phyloP scores from a whole-genome alignment of 1,139 yeast species.

The Zhuliangozyma parablackwelliae region DNA sequence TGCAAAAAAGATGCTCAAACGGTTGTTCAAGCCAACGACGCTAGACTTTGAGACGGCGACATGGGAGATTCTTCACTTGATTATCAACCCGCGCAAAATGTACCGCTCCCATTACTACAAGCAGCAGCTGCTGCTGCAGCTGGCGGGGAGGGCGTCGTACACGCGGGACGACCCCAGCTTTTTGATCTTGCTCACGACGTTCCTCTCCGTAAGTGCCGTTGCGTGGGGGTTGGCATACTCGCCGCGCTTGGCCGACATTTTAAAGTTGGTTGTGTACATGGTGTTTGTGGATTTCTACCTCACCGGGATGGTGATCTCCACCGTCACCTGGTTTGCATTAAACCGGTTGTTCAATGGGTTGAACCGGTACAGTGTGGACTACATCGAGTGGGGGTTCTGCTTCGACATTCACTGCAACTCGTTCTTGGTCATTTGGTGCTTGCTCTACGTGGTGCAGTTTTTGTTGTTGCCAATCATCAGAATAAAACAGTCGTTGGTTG shows the following conservation, averaged over 20 bases:
- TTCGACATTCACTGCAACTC: conserved; percentile 92
- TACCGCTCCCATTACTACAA: conserved; percentile 80
- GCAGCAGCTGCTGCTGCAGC: conserved; percentile 19
- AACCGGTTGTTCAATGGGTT: conserved; percentile 54
- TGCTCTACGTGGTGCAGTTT: conserved; percentile 73
- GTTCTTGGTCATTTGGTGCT: conserved; percentile 75
- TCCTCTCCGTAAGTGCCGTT: conserved; percentile 68
- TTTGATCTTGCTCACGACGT: conserved; percentile 60
- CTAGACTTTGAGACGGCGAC: conserved; percentile 88
- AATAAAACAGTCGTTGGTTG: conserved; percentile 54
- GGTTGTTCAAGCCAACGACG: conserved; percentile 69
- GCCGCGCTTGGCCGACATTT: conserved; percentile 54
- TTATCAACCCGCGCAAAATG: conserved; percentile 74
- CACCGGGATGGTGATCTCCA: conserved; percentile 66
- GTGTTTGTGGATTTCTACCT: conserved; percentile 78
- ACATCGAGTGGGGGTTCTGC: conserved; percentile 90
- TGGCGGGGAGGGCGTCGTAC: conserved; percentile 41
- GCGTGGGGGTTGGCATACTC: conserved; percentile 90
- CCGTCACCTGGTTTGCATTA: conserved; percentile 68
- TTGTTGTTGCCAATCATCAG: conserved; percentile 68
- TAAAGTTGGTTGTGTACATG: conserved; percentile 70
- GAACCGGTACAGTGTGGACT: conserved; percentile 37
- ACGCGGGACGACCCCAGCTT: conserved; percentile 92
- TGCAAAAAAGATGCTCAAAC: conserved; percentile 26
- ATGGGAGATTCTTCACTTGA: conserved; percentile 80